Percentiles rank a stretch among this genome's conserved stretches.
Conservation (phyloP, 495 filamentous ascomycete species). For the Xanthoparmelia taractica region DNA sequence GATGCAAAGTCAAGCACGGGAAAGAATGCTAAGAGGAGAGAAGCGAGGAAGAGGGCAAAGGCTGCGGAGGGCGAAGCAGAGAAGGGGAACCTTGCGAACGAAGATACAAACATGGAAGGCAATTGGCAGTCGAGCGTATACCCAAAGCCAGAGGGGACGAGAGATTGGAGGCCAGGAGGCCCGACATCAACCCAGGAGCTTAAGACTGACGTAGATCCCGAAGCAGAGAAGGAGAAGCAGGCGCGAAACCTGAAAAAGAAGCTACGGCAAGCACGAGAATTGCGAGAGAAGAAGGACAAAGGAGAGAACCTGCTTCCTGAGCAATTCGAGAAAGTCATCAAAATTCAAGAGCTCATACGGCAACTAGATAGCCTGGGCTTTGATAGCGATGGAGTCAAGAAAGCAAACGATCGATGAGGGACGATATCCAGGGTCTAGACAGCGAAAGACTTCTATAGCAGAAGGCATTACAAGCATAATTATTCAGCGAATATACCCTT, state of each 20-base stretch:
- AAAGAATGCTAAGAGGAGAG: constrained; percentile 91
- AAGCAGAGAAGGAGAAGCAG: constrained; percentile 84
- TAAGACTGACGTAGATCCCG: constrained; percentile 44
- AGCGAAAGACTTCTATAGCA: not conserved
- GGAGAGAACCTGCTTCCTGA: constrained; percentile 80
- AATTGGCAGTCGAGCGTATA: constrained; percentile 22
- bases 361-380: constrained; percentile 85
- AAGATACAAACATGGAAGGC: constrained; percentile 30
- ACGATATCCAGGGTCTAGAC: not conserved
- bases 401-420: constrained; percentile 6
- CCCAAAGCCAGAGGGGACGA: not conserved
- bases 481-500: constrained; percentile 10
- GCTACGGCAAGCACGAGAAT: constrained; percentile 80
- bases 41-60: constrained; percentile 83
- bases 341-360: constrained; percentile 85
- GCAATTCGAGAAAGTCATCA: constrained; percentile 95
- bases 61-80: constrained; percentile 41
- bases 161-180: constrained; percentile 3
- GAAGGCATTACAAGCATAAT: not conserved
- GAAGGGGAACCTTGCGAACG: constrained; percentile 31
- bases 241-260: constrained; percentile 94
- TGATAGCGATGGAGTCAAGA: constrained; percentile 54
- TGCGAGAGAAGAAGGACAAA: constrained; percentile 83
- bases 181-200: constrained; percentile 11
- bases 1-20: constrained; percentile 45